These are phyloP conservation scores for Irpex sp. DNA, from an alignment of 1,284 basidiomycete species.

Conservation along the genomic window DNA sequence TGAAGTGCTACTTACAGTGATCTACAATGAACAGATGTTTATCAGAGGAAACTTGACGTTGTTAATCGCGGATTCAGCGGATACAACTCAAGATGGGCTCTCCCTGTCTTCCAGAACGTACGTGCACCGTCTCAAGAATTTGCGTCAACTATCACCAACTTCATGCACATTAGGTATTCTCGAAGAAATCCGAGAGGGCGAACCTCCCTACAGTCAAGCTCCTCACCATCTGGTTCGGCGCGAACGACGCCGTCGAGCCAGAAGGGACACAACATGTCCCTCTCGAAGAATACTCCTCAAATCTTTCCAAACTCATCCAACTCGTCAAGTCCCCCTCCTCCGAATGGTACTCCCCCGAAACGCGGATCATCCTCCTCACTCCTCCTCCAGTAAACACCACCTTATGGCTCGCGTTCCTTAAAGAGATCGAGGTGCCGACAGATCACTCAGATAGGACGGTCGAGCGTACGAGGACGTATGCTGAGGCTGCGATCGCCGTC, in stretches of 20 bases:
- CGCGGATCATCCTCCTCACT: conserved; percentile 76
- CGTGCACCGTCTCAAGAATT: not conserved
- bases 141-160: not conserved
- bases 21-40: conserved; percentile 47
- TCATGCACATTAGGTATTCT: conserved; percentile 42
- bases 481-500: conserved; percentile 62
- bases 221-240: conserved; percentile 86
- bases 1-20: not conserved
- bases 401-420: conserved; percentile 38
- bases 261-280: conserved; percentile 60
- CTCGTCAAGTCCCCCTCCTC: conserved; percentile 63
- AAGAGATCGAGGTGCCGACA: conserved; percentile 41
- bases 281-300: conserved; percentile 59
- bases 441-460: conserved; percentile 53
- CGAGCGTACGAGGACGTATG: conserved; percentile 63
- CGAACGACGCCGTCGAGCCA: conserved; percentile 72
- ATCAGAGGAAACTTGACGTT: conserved; percentile 77
- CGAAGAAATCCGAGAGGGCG: conserved; percentile 44
- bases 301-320: conserved; percentile 60
- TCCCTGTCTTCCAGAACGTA: conserved; percentile 77
- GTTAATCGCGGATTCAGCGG: conserved; percentile 78
- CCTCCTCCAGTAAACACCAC: conserved; percentile 78
- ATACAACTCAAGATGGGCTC: conserved; percentile 82
- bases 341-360: conserved; percentile 66
- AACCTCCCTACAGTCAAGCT: conserved; percentile 62